Conservation (phyloP, 768 basidiomycete species). For the Russula brevipes region DNA sequence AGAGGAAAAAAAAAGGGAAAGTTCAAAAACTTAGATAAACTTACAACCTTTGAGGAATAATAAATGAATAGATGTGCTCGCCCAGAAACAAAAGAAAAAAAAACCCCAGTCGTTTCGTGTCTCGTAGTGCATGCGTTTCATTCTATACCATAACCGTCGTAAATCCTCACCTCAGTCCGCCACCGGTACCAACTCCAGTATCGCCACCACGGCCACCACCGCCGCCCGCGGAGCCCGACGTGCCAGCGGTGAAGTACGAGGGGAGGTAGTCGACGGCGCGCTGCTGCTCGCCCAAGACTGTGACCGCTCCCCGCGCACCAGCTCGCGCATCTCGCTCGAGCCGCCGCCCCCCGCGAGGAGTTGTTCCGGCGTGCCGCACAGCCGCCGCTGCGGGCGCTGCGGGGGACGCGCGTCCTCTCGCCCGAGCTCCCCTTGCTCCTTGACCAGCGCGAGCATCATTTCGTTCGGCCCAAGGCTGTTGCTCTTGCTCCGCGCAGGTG, state of each 20-base stretch:
- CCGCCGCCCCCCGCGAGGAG: background rate
- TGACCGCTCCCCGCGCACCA: background rate
- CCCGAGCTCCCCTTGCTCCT: slow-evolving; percentile 19
- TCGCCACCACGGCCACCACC: background rate
- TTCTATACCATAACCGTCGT: no score
- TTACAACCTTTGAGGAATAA: no score
- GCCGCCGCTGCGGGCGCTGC: no score
- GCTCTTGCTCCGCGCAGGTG: slow-evolving; percentile 15
- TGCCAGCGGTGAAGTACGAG: background rate
- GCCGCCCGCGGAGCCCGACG: background rate
- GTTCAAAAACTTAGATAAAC: no score
- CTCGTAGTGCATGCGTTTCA: no score
- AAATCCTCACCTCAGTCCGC: no score
- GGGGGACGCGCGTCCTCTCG: background rate
- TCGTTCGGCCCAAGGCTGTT: slow-evolving; percentile 20
- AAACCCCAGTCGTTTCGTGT: no score
- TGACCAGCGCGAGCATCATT: slow-evolving; percentile 21
- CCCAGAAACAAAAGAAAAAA: no score
- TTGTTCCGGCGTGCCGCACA: slow-evolving; percentile 3
- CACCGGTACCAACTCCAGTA: no score
- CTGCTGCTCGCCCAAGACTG: slow-evolving; percentile 6
- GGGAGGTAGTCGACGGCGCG: no score
- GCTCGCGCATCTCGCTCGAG: slow-evolving; percentile 12
- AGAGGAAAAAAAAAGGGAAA: no score
- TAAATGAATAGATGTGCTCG: no score